These are phyloP conservation scores for Fusarium penzigii DNA, from an alignment of 2,329 filamentous ascomycete genomes.

Conservation along the genomic window DNA sequence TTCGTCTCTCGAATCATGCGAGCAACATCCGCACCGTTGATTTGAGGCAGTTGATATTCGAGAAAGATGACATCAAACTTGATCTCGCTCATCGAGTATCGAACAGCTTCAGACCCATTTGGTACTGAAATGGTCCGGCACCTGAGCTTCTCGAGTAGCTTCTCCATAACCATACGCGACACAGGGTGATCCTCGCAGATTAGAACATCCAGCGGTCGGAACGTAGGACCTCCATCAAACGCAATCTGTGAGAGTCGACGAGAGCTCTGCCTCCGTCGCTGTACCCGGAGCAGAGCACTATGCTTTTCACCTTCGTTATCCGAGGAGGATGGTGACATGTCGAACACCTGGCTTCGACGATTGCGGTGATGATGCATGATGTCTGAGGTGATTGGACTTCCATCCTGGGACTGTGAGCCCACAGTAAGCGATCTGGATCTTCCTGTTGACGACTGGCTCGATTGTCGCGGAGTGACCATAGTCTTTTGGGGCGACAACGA, in stretches of 20 bases:
- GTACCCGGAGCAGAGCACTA: constrained; percentile 86
- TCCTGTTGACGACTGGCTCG: constrained; percentile 61
- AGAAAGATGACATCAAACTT: constrained; percentile 99
- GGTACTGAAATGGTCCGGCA: constrained; percentile 91
- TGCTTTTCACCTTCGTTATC: constrained; percentile 95
- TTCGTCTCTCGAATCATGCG: constrained; percentile 98
- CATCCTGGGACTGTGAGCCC: constrained; percentile 93
- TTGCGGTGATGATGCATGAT: constrained; percentile 80
- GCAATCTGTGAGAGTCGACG: constrained; percentile 89
- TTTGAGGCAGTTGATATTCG: constrained; percentile 92
- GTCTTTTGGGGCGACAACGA: constrained; percentile 65
- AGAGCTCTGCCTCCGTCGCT: constrained; percentile 93
- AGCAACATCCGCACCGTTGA: constrained; percentile 92
- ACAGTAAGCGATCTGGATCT: constrained; percentile 88
- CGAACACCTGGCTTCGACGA: constrained; percentile 89
- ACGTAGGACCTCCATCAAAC: constrained; percentile 78
- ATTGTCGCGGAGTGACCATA: constrained; percentile 60
- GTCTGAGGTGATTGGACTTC: constrained; percentile 70
- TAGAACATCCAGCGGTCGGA: constrained; percentile 87
- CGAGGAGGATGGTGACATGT: constrained; percentile 95
- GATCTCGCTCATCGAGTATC: constrained; percentile 94
- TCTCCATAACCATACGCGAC: constrained; percentile 98
- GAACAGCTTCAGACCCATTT: constrained; percentile 87
- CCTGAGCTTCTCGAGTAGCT: constrained; percentile 88
- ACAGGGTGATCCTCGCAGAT: constrained; percentile 98